A percentile compares a stretch with the other conserved stretches of the same genome.
phyloP scores from a whole-genome alignment of 2,329 filamentous ascomycete genomes.

The Scedosporium aurantiacum region DNA sequence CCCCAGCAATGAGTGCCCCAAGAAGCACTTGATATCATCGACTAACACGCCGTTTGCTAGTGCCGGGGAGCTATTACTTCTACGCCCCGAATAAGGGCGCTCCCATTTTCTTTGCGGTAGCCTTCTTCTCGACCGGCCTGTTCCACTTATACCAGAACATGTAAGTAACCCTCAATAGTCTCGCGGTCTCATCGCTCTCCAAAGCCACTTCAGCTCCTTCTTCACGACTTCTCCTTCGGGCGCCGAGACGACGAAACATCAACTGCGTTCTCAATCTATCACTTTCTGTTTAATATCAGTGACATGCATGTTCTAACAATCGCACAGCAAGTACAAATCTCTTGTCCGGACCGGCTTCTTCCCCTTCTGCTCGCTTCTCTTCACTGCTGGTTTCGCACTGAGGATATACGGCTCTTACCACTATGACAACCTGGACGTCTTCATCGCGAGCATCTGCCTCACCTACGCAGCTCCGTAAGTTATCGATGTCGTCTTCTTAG shows the following conservation, averaged over 20 bases:
- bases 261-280: neutral
- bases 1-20: neutral
- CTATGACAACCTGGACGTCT: slow-evolving; percentile 19
- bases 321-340: slow-evolving; percentile 38
- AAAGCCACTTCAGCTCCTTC: neutral
- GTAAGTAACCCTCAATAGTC: slow-evolving; percentile 25
- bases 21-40: neutral
- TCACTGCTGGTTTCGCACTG: slow-evolving; percentile 43
- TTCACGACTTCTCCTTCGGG: neutral
- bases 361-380: slow-evolving; percentile 41
- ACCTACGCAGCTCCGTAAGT: slow-evolving; percentile 24
- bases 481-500: neutral
- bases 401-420: slow-evolving; percentile 21
- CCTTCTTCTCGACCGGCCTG: slow-evolving; percentile 25
- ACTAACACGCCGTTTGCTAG: slow-evolving; percentile 8
- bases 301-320: neutral
- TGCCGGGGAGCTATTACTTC: slow-evolving; percentile 32
- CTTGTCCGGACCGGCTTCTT: slow-evolving; percentile 45
- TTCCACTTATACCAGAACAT: slow-evolving; percentile 30
- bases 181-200: too few species aligned
- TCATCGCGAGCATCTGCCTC: slow-evolving; percentile 23
- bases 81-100: slow-evolving; percentile 37
- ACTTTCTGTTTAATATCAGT: neutral
- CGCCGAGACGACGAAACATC: neutral
- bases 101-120: slow-evolving; percentile 33